A percentile compares a stretch with the other conserved stretches of the same genome.
Conservation (phyloP, 345 rosid species). For the Firmiana major region DNA sequence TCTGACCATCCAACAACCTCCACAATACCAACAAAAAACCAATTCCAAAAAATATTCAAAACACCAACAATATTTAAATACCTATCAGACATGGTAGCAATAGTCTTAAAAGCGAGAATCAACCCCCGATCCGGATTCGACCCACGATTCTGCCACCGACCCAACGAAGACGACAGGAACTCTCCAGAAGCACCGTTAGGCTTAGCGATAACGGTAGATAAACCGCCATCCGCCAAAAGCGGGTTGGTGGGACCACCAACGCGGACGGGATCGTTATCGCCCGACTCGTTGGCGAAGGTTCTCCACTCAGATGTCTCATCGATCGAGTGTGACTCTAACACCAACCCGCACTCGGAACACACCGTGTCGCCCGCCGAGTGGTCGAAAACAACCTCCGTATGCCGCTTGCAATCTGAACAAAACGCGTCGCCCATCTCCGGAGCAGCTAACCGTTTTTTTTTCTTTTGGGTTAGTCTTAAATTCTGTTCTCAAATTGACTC, state of each 20-base stretch:
- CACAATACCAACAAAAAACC: not conserved
- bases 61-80: constrained; percentile 4
- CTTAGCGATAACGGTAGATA: constrained; percentile 91
- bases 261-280: constrained; percentile 88
- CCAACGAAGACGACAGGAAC: constrained; percentile 79
- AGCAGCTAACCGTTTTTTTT: not conserved
- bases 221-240: constrained; percentile 79
- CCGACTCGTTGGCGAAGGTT: constrained; percentile 89
- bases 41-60: not conserved
- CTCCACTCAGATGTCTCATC: constrained; percentile 99
- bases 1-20: not conserved
- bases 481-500: not conserved
- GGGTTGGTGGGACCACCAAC: constrained; percentile 97
- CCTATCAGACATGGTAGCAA: constrained; percentile 97
- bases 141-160: constrained; percentile 99
- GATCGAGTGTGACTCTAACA: constrained; percentile 92
- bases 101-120: constrained; percentile 83
- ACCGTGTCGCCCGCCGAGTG: constrained; percentile 97
- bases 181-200: constrained; percentile 92
- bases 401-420: constrained; percentile 81
- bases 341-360: constrained; percentile 96
- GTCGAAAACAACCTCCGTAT: constrained; percentile 92
- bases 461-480: not conserved
- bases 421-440: constrained; percentile 67
- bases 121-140: constrained; percentile 90